phyloP scores from a whole-genome alignment of 805 yeast species.

The Candida glaebosa region DNA sequence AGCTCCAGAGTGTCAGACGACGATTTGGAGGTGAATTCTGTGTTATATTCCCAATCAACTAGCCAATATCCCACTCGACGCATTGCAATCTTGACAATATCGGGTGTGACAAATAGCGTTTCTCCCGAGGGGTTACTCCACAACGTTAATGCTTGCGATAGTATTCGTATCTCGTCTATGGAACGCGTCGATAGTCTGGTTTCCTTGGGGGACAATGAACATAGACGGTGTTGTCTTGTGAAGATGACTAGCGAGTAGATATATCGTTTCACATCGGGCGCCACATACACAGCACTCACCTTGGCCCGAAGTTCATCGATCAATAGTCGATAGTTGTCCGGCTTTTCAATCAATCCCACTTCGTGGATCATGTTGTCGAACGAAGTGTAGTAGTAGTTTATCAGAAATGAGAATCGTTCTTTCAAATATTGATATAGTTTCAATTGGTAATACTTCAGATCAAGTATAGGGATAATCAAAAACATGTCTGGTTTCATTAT shows the following conservation, averaged over 20 bases:
- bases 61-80: slow-evolving; percentile 42
- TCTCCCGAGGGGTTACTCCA: slow-evolving; percentile 11
- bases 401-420: slow-evolving; percentile 26
- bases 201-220: slow-evolving; percentile 34
- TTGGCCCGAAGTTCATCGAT: slow-evolving; percentile 8
- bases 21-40: slow-evolving; percentile 10
- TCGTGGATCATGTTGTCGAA: slow-evolving; percentile 2
- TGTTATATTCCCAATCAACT: slow-evolving; percentile 38
- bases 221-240: slow-evolving; percentile 35
- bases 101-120: slow-evolving; percentile 34
- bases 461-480: slow-evolving; percentile 15
- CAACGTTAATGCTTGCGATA: slow-evolving; percentile 26
- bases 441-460: slow-evolving; percentile 5
- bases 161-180: slow-evolving; percentile 24
- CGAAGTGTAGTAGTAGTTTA: slow-evolving; percentile 9
- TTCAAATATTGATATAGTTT: slow-evolving; percentile 18
- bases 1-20: slow-evolving; percentile 9
- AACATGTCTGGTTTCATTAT: slow-evolving; percentile 15
- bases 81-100: slow-evolving; percentile 33
- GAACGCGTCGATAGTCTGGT: slow-evolving; percentile 32
- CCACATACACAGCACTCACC: slow-evolving; percentile 19
- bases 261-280: slow-evolving; percentile 35
- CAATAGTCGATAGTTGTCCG: slow-evolving; percentile 1
- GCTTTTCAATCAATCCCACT: neutral
- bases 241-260: slow-evolving; percentile 34